Percentiles rank a stretch among this genome's conserved stretches.
Evolutionary conservation across 164 flowering plant genomes (phyloP).

Genomic region (Tinospora cordifolia): DNA sequence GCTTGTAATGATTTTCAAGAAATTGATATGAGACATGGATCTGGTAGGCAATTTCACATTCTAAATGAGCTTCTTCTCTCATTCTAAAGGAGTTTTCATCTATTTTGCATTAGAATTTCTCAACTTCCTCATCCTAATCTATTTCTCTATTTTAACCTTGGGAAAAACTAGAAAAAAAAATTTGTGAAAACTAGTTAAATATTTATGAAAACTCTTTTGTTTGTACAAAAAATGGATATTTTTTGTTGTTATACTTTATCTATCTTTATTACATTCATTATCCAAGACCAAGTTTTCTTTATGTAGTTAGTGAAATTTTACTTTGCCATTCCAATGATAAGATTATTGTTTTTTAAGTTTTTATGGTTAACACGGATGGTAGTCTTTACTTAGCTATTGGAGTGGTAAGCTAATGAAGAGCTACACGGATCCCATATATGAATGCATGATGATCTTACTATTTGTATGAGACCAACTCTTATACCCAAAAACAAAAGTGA

Average conservation of each 20-base stretch:
- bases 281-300: background rate
- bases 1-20: slow-evolving; percentile 39
- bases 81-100: slow-evolving; percentile 71
- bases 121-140: slow-evolving; percentile 57
- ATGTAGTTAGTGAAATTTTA: no score
- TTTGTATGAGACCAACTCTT: no score
- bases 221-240: background rate
- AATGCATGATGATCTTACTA: no score
- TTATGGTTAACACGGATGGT: no score
- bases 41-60: slow-evolving; percentile 91
- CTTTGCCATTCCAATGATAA: no score
- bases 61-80: slow-evolving; percentile 88
- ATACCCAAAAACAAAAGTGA: no score
- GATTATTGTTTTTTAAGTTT: no score
- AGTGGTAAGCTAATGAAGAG: no score
- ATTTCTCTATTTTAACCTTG: background rate
- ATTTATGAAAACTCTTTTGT: background rate
- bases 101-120: slow-evolving; percentile 70
- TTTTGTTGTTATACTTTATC: background rate
- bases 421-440: no score
- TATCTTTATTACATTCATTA: background rate
- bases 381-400: no score
- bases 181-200: background rate
- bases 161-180: background rate
- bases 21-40: slow-evolving; percentile 63